Base-by-base conservation (phyloP, 306 rosid species). In the Rosa chinensis region DNA sequence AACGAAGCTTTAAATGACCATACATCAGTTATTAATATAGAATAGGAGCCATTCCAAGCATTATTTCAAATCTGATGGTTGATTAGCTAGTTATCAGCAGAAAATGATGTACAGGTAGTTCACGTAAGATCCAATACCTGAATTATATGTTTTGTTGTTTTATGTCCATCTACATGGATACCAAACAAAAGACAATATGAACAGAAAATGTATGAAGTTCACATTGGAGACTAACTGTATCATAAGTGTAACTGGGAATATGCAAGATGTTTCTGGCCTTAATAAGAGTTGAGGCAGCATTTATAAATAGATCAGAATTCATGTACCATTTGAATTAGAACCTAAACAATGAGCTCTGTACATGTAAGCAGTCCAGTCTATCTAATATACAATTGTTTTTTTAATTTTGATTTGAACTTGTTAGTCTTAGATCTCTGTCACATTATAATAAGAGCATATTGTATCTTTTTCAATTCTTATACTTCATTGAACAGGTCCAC, bases 401-500 rank as follows among this genome's bases (percentile, higher is more conserved):
- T 37, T 35, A 4, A 21, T 2, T 20, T 25, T 21, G 23, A 4
- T 58, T 7, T 58, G 47, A 23, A 8, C 10, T 56, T 40, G 10
- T 42, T 42, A 23, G 21, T 75, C 45, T 52, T 59, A 48, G 52
- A 44, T 43, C 55, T 43, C 55, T 14, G 69, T 75, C 55, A 43
- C 37, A 8, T 58, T 43, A 14, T 17, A 8, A 58, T 42, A 40
- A 40, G 42, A 55, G 68, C 78, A 56, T 71, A 53, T 61, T 62
- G 1, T 75, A 39, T 55, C 12, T 72, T 78, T 70, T 83, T 5
- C 64, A 64, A 55, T 28, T 47, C 23, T 16, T 37, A 39, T 80
- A 72, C 68, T 79, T 76, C 75, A 74, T 83, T 76, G 81, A 69
- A 39, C 86, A 95, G 99, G 85, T 77, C 86, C 95, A 43, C 92